Evolutionary conservation across 108 stramenopile species (phyloP).

Genomic region (Asterionellopsis glacialis): DNA sequence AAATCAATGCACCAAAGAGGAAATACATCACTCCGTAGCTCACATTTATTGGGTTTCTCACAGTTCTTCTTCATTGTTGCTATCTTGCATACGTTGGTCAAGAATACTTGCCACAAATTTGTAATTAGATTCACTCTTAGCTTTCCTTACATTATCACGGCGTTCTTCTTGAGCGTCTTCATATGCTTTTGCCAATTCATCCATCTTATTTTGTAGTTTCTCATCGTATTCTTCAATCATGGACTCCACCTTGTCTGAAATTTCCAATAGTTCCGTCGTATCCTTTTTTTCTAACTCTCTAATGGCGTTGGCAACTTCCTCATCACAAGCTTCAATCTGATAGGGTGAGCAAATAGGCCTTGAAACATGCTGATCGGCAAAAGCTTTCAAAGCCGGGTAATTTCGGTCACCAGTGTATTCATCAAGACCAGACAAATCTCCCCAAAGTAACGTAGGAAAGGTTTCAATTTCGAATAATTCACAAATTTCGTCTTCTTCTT

Average conservation of each 20-base stretch:
- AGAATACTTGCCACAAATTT: constrained; percentile 4
- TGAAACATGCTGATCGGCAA: constrained; percentile 43
- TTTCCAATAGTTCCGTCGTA: neutral
- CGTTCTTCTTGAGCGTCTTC: neutral
- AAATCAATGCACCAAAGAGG: too few species aligned
- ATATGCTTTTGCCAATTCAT: constrained; percentile 2
- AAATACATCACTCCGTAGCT: too few species aligned
- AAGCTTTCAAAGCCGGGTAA: constrained; percentile 40
- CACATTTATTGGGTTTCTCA: neutral
- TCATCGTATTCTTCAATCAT: neutral
- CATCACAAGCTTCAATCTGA: constrained; percentile 48
- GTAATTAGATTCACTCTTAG: neutral
- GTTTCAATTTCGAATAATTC: constrained; percentile 49
- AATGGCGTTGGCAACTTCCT: constrained; percentile 10
- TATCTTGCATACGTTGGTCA: neutral
- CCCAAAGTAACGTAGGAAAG: constrained; percentile 60
- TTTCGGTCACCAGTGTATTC: constrained; percentile 54
- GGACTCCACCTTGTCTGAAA: neutral
- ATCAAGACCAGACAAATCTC: constrained; percentile 33
- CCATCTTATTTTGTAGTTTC: neutral
- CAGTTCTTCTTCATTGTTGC: neutral
- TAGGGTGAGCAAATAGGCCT: constrained; percentile 45
- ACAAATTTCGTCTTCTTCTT: constrained; percentile 50
- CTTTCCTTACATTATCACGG: constrained; percentile 4
- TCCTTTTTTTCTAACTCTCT: neutral